Percentiles rank a stretch among this genome's conserved stretches.
These are phyloP conservation scores for Begonia fuchsioides DNA, from an alignment of 306 rosid species.

Conservation along the genomic window DNA sequence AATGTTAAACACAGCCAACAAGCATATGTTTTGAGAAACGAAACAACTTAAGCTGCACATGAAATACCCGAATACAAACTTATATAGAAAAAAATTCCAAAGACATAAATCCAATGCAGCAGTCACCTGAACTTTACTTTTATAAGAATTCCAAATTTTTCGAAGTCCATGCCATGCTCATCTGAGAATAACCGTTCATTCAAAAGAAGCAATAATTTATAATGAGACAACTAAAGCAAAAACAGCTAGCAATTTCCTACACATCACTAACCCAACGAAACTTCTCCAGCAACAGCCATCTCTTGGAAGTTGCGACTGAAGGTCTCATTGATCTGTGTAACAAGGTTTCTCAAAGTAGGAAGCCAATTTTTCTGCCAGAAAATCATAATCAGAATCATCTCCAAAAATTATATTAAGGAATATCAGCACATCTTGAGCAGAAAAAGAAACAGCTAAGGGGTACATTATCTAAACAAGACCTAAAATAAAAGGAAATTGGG, in stretches of 20 bases:
- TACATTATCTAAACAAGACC: too few species aligned
- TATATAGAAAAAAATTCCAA: too few species aligned
- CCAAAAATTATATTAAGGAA: neutral
- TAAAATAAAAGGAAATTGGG: too few species aligned
- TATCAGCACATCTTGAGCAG: neutral
- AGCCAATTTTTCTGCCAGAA: constrained; percentile 70
- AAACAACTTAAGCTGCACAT: constrained; percentile 6
- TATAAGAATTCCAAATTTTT: constrained; percentile 71
- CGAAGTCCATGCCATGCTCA: constrained; percentile 72
- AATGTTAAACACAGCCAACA: too few species aligned
- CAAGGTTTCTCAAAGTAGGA: constrained; percentile 74
- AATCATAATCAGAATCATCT: constrained; percentile 3
- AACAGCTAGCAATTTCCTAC: constrained; percentile 3
- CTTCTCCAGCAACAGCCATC: constrained; percentile 99
- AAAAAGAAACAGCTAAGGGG: too few species aligned
- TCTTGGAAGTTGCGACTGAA: constrained; percentile 77
- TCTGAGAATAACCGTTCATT: constrained; percentile 32
- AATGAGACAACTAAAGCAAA: constrained; percentile 1
- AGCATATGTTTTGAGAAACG: neutral
- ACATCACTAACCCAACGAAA: constrained; percentile 46
- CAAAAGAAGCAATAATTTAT: constrained; percentile 6
- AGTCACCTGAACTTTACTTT: constrained; percentile 95
- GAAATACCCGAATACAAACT: too few species aligned
- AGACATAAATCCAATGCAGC: neutral
- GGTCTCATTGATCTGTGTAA: constrained; percentile 72